Base-by-base conservation (phyloP, 2,329 filamentous ascomycete genomes). In the Colletotrichum shisoi region DNA sequence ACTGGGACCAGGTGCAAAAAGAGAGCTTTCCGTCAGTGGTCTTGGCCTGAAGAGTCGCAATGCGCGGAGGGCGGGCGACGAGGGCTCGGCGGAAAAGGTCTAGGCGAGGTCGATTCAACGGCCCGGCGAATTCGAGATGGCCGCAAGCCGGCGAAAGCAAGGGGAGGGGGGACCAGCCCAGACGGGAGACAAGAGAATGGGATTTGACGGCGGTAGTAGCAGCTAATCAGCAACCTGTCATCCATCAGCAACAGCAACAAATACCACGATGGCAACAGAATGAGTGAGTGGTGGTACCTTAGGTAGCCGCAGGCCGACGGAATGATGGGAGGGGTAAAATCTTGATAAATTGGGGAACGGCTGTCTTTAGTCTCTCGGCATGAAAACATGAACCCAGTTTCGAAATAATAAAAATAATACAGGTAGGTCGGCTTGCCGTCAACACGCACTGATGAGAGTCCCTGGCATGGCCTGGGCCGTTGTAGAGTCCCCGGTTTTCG, bases 281-380 rank as follows among this genome's bases (percentile, higher is more conserved):
- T 39, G 19, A 49, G 57, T 57, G 27, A 31, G 27, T 31, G 27
- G 27, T 31, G 51, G 54, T 27, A 45, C 34, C 64, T 59, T 56
- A 49, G 27, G 27, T 8, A 31, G 61, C 64, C 61, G 46, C 54
- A 67, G 48, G 49, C 61, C 54, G 54, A 49, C 15, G 48, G 48
- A 64, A 53, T 24, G 7, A 42, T 21, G 46, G 62, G 66, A 68
- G 66, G 66, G 66, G 62, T 67, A 68, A 60, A 56, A 67, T 61
- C 51, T 56, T 65, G 62, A 53, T 57, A 63, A 68, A 68, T 62
- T 68, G 62, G 66, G 62, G 66, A 62, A 68, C 44, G 52, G 48
- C 57, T 54, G 40, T 44, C 52, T 63, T 34, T 53, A 49, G 46
- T 42, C 39, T 39, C 63, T 57, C 51, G 63, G 48, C 44, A 49